phyloP scores from a whole-genome alignment of 2,329 filamentous ascomycete genomes.

The Eurotiales sp. region DNA sequence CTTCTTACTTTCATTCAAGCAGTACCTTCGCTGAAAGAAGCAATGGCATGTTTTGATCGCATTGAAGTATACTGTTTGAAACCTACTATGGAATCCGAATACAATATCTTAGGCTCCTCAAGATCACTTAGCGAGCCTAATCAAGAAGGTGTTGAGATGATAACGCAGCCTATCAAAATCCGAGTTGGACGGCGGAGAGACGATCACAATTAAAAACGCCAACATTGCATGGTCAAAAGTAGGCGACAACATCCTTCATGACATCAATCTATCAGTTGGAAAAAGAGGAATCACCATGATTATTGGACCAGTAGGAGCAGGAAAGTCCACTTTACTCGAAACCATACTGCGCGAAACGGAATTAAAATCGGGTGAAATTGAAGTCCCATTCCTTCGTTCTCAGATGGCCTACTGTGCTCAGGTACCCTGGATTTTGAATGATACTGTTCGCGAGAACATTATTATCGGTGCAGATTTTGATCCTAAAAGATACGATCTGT shows the following conservation, averaged over 20 bases:
- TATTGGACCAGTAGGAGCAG: conserved; percentile 20
- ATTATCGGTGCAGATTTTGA: too few relatives aligned
- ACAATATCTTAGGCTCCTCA: background rate
- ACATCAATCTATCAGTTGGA: conserved; percentile 15
- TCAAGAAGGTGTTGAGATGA: too few relatives aligned
- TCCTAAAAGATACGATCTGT: too few relatives aligned
- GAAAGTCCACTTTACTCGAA: conserved; percentile 21
- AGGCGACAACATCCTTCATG: conserved; percentile 3
- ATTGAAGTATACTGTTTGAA: too few relatives aligned
- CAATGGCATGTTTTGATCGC: background rate
- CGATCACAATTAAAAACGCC: background rate
- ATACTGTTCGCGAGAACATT: background rate
- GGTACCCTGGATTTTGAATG: conserved; percentile 19
- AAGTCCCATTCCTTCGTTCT: conserved; percentile 17
- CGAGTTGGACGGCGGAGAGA: background rate
- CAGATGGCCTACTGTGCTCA: conserved; percentile 20
- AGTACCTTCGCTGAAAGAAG: background rate
- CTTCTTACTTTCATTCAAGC: background rate
- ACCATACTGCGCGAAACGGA: conserved; percentile 18
- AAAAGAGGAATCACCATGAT: conserved; percentile 17
- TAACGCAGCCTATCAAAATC: background rate
- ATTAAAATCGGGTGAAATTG: conserved; percentile 16
- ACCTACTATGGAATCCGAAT: background rate
- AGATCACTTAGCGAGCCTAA: too few relatives aligned
- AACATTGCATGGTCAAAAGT: background rate